Evolutionary conservation across 805 yeast genomes (phyloP), one percentile per base, ranked within the genome.

Genomic region (Wickerhamiella allomyrinae): DNA sequence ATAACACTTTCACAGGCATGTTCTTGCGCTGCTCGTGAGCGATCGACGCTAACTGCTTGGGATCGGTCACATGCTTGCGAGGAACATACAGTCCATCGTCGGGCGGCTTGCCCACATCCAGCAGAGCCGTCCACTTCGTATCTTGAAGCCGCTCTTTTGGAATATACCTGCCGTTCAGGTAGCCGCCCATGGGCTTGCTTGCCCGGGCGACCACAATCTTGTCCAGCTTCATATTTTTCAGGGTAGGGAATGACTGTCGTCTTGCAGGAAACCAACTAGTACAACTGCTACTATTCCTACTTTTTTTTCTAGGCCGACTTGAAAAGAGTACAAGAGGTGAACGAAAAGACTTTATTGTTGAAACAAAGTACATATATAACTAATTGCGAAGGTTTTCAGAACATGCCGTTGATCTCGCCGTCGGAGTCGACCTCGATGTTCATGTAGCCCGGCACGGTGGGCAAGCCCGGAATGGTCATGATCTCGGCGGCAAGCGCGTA

Each of bases 401-500:
- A 87, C 60, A 87, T 70, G 24, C 97, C 97, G 55, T 85, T 94
- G 51, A 89, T 87, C 54, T 85, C 85, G 41, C 97, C 98, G 36
- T 83, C 82, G n/a, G 69, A 73, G 60, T 82, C 78, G 45, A 89
- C 91, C 63, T 89, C 97, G 45, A 89, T 95, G 57, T 87, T 83
- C 95, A 89, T 86, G 69, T 82, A 89, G 19, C 96, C 97, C 52
- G 91, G 81, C 61, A 82, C 86, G 10, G 97, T 89, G 41, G 97
- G 93, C 57, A 89, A 69, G 47, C 98, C 98, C 20, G 98, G 98
- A 53, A 89, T 87, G 22, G 97, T 89, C 79, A 80, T 86, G 57
- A 89, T 89, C 63, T 89, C 94, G 42, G 94, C 96, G 15, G 96
- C 96, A 52, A 89, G 71, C 1, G 97, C 97, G 58, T 87, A 89